phyloP scores from a whole-genome alignment of 2,329 filamentous ascomycete genomes.

The Westerdykella aurantiaca region DNA sequence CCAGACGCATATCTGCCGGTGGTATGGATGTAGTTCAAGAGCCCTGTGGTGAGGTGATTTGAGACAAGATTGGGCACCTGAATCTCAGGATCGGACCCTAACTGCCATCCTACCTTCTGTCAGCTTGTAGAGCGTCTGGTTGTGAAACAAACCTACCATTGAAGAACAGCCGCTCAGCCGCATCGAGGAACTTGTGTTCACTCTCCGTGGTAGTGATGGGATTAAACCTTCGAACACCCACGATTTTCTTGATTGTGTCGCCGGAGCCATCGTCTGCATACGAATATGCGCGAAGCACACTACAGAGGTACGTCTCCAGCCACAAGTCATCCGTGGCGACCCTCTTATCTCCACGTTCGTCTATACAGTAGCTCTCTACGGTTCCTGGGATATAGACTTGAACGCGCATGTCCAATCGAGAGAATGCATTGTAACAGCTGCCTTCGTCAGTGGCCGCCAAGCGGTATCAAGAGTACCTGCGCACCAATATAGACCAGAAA shows the following conservation, averaged over 20 bases:
- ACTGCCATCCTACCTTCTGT: slow-evolving; percentile 68
- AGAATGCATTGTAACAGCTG: slow-evolving; percentile 98
- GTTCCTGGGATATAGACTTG: slow-evolving; percentile 95
- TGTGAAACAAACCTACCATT: slow-evolving; percentile 36
- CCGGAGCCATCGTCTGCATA: slow-evolving; percentile 95
- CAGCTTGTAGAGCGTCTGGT: slow-evolving; percentile 1
- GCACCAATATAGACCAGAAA: slow-evolving; percentile 90
- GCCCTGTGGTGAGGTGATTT: slow-evolving; percentile 89
- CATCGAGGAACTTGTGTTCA: slow-evolving; percentile 91
- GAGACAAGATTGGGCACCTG: slow-evolving; percentile 96
- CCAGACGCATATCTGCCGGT: slow-evolving; percentile 91
- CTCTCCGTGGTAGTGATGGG: slow-evolving; percentile 97
- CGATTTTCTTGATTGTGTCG: slow-evolving; percentile 91
- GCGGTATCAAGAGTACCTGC: slow-evolving; percentile 15
- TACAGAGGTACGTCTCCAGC: slow-evolving; percentile 96
- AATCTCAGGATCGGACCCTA: slow-evolving; percentile 93
- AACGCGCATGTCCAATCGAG: slow-evolving; percentile 94
- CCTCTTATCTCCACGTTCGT: slow-evolving; percentile 91
- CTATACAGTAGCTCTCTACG: slow-evolving; percentile 94
- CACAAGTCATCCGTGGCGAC: slow-evolving; percentile 90
- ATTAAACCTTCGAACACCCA: slow-evolving; percentile 95
- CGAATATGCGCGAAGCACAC: slow-evolving; percentile 86
- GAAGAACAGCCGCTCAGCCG: slow-evolving; percentile 93
- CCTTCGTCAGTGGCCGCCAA: slow-evolving; percentile 23
- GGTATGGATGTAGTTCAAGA: slow-evolving; percentile 90